phyloP scores from a whole-genome alignment of 176 grass and related monocot genomes.

The Saccharum spontaneum region DNA sequence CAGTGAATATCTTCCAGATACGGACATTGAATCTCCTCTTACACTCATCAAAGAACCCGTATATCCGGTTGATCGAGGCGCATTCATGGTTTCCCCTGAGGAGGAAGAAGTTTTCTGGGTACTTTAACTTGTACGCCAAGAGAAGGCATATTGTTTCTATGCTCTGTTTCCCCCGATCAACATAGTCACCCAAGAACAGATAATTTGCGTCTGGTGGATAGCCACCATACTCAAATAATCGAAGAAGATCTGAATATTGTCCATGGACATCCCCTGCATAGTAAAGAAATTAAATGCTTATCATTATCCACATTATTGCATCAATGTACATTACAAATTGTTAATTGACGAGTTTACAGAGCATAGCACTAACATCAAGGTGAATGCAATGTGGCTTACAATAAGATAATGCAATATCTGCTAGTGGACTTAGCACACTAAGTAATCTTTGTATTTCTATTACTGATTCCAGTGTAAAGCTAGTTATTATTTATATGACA shows the following conservation, averaged over 20 bases:
- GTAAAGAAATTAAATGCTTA: neutral
- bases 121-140: conserved; percentile 74
- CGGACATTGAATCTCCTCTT: conserved; percentile 73
- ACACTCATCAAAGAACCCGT: conserved; percentile 79
- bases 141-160: conserved; percentile 81
- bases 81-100: conserved; percentile 83
- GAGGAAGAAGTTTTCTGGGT: conserved; percentile 68
- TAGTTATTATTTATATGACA: conserved; percentile 1
- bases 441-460: neutral
- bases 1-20: conserved; percentile 73
- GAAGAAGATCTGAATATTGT: conserved; percentile 73
- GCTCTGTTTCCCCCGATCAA: conserved; percentile 72
- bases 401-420: neutral
- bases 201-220: conserved; percentile 68
- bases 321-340: neutral
- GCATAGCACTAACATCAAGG: neutral
- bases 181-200: conserved; percentile 70
- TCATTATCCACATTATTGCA: neutral
- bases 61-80: conserved; percentile 75
- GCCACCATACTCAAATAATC: conserved; percentile 76
- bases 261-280: conserved; percentile 73
- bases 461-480: neutral
- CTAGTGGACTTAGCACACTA: conserved; percentile 1
- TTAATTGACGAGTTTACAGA: conserved; percentile 5
- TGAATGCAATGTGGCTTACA: neutral